Conservation (phyloP, 352 stramenopile genomes). For the Phytophthora fragariaefolia region DNA sequence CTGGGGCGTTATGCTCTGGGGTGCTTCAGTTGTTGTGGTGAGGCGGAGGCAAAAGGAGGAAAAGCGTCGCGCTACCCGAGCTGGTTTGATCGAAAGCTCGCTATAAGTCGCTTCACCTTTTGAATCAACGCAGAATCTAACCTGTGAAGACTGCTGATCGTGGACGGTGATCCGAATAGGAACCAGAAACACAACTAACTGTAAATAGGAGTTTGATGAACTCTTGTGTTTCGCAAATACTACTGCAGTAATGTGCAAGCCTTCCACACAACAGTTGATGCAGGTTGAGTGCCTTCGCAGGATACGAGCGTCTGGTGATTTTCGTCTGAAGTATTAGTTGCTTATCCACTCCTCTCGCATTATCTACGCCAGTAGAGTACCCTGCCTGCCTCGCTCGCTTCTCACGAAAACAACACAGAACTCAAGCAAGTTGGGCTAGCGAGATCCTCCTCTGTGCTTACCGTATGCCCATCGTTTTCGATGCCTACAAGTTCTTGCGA, state of each 20-base stretch:
- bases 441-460: constrained; percentile 12
- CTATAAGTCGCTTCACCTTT: constrained; percentile 22
- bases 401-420: constrained; percentile 43
- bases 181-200: constrained; percentile 17
- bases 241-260: too few relatives aligned
- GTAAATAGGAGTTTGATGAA: constrained; percentile 12
- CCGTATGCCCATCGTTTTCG: neutral
- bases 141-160: neutral
- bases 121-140: constrained; percentile 6
- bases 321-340: constrained; percentile 30
- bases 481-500: constrained; percentile 92
- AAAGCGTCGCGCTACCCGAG: constrained; percentile 24
- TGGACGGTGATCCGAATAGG: constrained; percentile 17
- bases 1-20: constrained; percentile 78
- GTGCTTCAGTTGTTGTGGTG: constrained; percentile 50
- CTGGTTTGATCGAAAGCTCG: constrained; percentile 22
- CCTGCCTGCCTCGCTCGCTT: constrained; percentile 17
- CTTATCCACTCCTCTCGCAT: constrained; percentile 10
- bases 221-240: neutral
- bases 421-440: constrained; percentile 16
- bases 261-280: too few relatives aligned
- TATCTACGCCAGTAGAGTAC: constrained; percentile 26
- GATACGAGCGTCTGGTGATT: neutral
- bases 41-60: constrained; percentile 36
- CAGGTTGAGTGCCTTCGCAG: neutral